A percentile compares a stretch with the other conserved stretches of the same genome.
These are phyloP conservation scores for Mycena chlorophos DNA, from an alignment of 768 basidiomycete species.

Conservation along the genomic window DNA sequence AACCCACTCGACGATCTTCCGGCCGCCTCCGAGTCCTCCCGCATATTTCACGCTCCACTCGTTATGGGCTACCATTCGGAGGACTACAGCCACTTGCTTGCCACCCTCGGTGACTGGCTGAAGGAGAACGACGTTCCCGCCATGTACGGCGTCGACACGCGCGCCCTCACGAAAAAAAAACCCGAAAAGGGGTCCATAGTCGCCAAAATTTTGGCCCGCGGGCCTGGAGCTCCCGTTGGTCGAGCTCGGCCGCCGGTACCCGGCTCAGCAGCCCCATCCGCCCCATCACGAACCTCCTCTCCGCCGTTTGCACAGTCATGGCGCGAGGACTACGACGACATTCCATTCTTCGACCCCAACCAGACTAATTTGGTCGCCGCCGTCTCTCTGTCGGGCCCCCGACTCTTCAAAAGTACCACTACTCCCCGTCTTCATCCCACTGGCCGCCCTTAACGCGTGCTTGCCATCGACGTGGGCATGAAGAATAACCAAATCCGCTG, in stretches of 20 bases:
- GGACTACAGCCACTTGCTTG: too few species aligned
- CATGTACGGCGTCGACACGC: slow-evolving; percentile 93
- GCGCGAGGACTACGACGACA: too few species aligned
- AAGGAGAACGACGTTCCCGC: slow-evolving; percentile 94
- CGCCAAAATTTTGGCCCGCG: slow-evolving; percentile 75
- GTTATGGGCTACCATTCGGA: too few species aligned
- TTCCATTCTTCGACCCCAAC: slow-evolving; percentile 89
- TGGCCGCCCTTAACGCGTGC: too few species aligned
- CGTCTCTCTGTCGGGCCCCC: slow-evolving; percentile 74
- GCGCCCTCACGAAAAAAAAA: slow-evolving; percentile 93
- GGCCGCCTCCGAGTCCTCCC: too few species aligned
- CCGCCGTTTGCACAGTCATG: too few species aligned
- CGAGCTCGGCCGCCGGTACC: slow-evolving; percentile 32
- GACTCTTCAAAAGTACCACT: slow-evolving; percentile 72
- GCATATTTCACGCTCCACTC: too few species aligned
- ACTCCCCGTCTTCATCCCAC: too few species aligned
- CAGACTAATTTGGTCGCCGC: slow-evolving; percentile 84
- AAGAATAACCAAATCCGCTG: too few species aligned
- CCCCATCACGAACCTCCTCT: slow-evolving; percentile 50
- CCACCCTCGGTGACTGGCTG: slow-evolving; percentile 88
- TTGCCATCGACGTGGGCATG: too few species aligned
- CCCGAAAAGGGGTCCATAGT: slow-evolving; percentile 95
- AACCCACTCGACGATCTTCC: slow-evolving; percentile 52
- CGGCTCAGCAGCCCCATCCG: slow-evolving; percentile 33
- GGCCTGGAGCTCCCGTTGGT: too few species aligned